Percentiles rank a stretch among this genome's conserved stretches.
phyloP scores from a whole-genome alignment of 2,329 filamentous ascomycete genomes.

The Clonostachys chloroleuca region DNA sequence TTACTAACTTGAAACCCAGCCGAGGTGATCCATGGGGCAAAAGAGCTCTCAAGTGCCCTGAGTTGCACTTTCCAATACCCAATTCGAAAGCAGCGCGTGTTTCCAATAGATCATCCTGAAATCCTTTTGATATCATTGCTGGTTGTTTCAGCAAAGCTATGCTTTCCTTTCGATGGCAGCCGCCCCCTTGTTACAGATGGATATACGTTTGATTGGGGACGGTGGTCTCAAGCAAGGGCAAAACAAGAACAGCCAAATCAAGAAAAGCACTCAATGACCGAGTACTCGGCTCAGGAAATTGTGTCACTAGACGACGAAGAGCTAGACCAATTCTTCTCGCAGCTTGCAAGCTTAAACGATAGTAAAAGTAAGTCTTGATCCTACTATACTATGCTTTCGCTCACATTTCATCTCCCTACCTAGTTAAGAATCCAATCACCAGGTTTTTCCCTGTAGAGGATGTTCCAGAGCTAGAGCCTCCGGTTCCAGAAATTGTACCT shows the following conservation, averaged over 20 bases:
- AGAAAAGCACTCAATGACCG: no score
- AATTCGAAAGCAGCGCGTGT: constrained; percentile 33
- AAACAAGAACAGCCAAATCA: no score
- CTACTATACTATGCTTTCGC: no score
- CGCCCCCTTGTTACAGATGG: no score
- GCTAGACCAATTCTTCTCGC: constrained; percentile 61
- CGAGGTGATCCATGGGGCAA: constrained; percentile 35
- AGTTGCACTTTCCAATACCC: constrained; percentile 51
- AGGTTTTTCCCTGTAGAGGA: constrained; percentile 27
- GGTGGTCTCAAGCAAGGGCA: no score
- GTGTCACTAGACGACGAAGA: constrained; percentile 55
- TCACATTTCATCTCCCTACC: neutral
- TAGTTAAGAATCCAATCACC: constrained; percentile 19
- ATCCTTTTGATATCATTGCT: constrained; percentile 66
- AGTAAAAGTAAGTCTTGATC: constrained; percentile 19
- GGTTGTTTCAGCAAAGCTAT: constrained; percentile 72
- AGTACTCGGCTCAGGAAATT: constrained; percentile 41
- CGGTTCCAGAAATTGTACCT: constrained; percentile 12
- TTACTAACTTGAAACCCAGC: constrained; percentile 34
- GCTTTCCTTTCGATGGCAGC: constrained; percentile 60
- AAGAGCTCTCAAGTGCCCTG: constrained; percentile 41
- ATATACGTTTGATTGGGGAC: no score
- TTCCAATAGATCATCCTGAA: constrained; percentile 65
- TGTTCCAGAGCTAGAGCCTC: constrained; percentile 6
- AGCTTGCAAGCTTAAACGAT: constrained; percentile 23